phyloP scores from a whole-genome alignment of 192 early-diverging fungal genomes.

The Dimargaris verticillata region DNA sequence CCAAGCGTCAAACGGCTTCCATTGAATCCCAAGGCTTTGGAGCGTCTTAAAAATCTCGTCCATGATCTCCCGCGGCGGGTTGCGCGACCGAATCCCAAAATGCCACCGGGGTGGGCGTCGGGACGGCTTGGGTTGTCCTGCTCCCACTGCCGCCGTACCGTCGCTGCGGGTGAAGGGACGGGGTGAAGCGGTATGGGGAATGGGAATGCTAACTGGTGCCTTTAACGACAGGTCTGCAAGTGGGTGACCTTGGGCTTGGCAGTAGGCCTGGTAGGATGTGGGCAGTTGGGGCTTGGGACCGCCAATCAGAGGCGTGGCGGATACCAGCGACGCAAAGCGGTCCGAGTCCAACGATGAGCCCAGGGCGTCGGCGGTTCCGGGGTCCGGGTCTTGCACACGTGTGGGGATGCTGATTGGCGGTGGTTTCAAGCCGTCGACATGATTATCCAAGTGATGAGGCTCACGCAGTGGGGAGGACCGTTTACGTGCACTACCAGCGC shows the following conservation, averaged over 20 bases:
- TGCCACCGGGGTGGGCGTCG: slow-evolving; percentile 80
- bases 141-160: not conserved
- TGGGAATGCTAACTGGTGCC: slow-evolving; percentile 1
- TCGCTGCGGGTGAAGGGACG: not conserved
- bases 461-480: too few species aligned
- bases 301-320: slow-evolving; percentile 9
- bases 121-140: not conserved
- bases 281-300: not conserved
- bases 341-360: too few species aligned
- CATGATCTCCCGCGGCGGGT: slow-evolving; percentile 90
- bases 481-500: too few species aligned
- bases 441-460: too few species aligned
- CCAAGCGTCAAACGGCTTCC: slow-evolving; percentile 82
- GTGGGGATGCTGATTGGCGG: too few species aligned
- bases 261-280: slow-evolving; percentile 10
- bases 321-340: too few species aligned
- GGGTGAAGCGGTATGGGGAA: not conserved
- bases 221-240: not conserved
- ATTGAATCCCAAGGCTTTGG: slow-evolving; percentile 77
- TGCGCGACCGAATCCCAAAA: slow-evolving; percentile 89
- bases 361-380: too few species aligned
- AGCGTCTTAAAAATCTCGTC: slow-evolving; percentile 88
- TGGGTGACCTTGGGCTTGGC: not conserved
- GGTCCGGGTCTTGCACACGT: too few species aligned
- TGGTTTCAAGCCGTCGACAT: too few species aligned